Evolutionary conservation across 2,329 filamentous ascomycete species (phyloP).

Genomic region (Epicoccum sorghinum): DNA sequence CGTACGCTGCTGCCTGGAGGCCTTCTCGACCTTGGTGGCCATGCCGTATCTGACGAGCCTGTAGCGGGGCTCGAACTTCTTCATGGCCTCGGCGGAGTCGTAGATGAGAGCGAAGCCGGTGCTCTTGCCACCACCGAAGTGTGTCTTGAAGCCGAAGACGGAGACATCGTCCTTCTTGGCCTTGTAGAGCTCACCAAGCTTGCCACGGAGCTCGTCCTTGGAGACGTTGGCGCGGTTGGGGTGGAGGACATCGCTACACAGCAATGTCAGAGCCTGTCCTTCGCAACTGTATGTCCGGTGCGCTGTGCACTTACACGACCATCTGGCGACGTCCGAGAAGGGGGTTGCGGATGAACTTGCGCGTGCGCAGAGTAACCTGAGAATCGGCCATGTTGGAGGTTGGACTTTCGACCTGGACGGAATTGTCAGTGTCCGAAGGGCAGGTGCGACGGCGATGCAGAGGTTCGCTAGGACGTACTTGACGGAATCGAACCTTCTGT

Average conservation of each 20-base stretch:
- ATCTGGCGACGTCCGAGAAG: constrained; percentile 99
- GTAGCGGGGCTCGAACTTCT: constrained; percentile 99
- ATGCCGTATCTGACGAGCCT: constrained; percentile 92
- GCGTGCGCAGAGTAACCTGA: constrained; percentile 73
- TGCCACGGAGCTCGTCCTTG: constrained; percentile 97
- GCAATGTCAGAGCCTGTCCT: constrained; percentile 38
- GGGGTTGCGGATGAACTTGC: constrained; percentile 99
- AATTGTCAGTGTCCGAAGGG: constrained; percentile 23
- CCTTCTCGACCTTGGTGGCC: constrained; percentile 94
- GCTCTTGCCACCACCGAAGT: constrained; percentile 99
- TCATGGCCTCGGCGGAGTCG: constrained; percentile 96
- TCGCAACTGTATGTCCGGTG: constrained; percentile 20
- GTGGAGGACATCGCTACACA: constrained; percentile 94
- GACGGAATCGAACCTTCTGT: constrained; percentile 44
- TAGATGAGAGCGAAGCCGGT: constrained; percentile 99
- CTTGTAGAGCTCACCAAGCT: constrained; percentile 97
- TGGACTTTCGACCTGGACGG: constrained; percentile 40
- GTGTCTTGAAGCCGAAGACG: constrained; percentile 97
- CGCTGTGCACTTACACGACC: constrained; percentile 77
- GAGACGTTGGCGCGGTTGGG: constrained; percentile 97
- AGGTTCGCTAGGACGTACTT: constrained; percentile 35
- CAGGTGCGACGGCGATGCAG: constrained; percentile 11
- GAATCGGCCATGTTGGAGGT: constrained; percentile 79
- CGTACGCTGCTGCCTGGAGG: constrained; percentile 98
- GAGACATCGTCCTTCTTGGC: constrained; percentile 95